Evolutionary conservation across 148 eudicot genomes (phyloP), one percentile per base, ranked within the genome.

Genomic region (Silene latifolia): DNA sequence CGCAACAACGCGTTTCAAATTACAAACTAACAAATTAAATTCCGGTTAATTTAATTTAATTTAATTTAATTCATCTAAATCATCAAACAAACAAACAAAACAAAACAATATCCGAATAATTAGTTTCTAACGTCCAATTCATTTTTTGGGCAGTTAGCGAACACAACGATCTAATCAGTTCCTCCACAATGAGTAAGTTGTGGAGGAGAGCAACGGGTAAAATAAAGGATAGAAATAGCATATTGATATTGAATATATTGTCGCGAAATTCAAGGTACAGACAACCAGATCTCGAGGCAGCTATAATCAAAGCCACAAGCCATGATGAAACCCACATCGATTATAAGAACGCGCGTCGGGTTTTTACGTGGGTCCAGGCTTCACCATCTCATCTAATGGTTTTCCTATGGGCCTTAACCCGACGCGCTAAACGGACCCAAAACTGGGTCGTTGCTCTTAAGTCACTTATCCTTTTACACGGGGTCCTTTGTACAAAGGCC

Each of bases 361-460:
- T 89, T 6, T 87, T 85, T 57, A 75, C 82, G 1, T 89, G 89
- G 88, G 63, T 90, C 0, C 80, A 83, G n/a, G 68, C 87, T 20
- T 86, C 90, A 0, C 87, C 87, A 0, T 35, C 64, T 9, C 81
- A 87, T 29, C 46, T 89, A n/a, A 78, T 73, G 27, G 85, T 92
- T 13, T 78, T 90, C 72, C 60, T 92, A 7, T 79, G 83, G 71
- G 82, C 91, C 24, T 69, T 95, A 8, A 80, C 88, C 13, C 59
- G 73, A 5, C 84, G 98, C 0, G 60, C 88, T 54, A 76, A 83
- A 24, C 85, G 81, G 32, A 88, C 97, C 2, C 72, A 63, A 0
- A 80, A 83, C 76, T 88, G 90, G 89, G 82, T 81, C 0, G 98
- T 95, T 0, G 97, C 87, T 12, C 80, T 92, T 7, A 95, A 92